Base-by-base conservation (phyloP, 768 basidiomycete species). In the Boletus vinaceobasis region DNA sequence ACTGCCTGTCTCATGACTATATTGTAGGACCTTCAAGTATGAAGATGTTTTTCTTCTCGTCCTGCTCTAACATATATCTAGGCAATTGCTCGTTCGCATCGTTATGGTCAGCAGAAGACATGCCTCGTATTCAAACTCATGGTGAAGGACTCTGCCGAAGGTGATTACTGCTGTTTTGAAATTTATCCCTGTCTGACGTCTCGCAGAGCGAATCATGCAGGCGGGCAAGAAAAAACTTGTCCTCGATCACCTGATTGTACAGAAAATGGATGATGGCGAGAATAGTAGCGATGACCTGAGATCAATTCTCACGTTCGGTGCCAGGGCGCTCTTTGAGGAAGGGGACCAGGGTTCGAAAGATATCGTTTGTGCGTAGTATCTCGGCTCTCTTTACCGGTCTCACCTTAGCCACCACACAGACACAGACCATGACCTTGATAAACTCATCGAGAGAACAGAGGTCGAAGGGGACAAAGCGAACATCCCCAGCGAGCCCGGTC, bases 91-190 rank as follows among this genome's bases (percentile, higher is more conserved):
- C 86, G 97, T 48, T 85, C 93, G 26, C 93, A 98, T 75, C 84
- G 97, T 50, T 98, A 87, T 66, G 97, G 97, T 2, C 97, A 98
- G 73, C 83, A 84, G 72, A 98, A 97, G 66, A 92, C 90, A 7
- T 94, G 93, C 56, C 77, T 96, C 42, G 93, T 96, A 26, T 96
- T 98, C 78, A 98, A 96, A 67, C 73, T 99, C 39, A 93, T 98
- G 91, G 84, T 93, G 51, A 96, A 96, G 70, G 86, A 88, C 52
- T 92, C 93, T 7, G 92, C 95, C 11, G 92, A 95, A 80, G 92
- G 90, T 85, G 50, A 53, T 69, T 45, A 19, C 37, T 23, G 15
- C 17, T 42, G n/a, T 14, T 43, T 53, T 26, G n/a, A 38, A 23
- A 39, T 19, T 36, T 26, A 14, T 17, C 19, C 21, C 14, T 21